A percentile compares a stretch with the other conserved stretches of the same genome.
Conservation (phyloP, 2,329 filamentous ascomycete species). For the Talaromyces sp. region DNA sequence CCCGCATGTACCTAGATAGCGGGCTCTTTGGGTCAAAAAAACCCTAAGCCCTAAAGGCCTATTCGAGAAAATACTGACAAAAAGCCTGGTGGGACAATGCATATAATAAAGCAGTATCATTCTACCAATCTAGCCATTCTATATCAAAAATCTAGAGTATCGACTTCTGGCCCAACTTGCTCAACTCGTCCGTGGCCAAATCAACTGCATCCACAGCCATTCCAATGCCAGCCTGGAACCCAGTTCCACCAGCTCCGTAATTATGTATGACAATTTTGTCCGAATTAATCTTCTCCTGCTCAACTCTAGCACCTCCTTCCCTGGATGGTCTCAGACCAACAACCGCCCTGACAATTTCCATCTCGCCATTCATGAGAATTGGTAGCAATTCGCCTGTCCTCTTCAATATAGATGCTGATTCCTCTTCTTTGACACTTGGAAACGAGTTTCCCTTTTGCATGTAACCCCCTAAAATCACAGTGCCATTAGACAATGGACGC, state of each 20-base stretch:
- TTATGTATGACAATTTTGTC: conserved; percentile 48
- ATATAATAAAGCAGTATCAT: neutral
- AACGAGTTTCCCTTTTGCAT: conserved; percentile 56
- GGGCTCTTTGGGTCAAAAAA: neutral
- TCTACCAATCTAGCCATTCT: neutral
- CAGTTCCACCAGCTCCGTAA: conserved; percentile 61
- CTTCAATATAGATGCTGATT: conserved; percentile 38
- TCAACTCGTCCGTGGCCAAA: conserved; percentile 4
- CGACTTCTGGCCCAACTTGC: neutral
- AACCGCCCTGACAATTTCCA: conserved; percentile 45
- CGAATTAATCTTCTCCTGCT: conserved; percentile 44
- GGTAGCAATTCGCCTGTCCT: conserved; percentile 47
- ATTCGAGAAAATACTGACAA: neutral
- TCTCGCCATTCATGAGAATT: conserved; percentile 17
- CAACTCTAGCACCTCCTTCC: conserved; percentile 51
- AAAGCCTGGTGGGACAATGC: neutral
- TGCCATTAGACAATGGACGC: conserved; percentile 56
- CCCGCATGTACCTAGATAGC: neutral
- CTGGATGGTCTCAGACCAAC: conserved; percentile 46
- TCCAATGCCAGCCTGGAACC: conserved; percentile 48
- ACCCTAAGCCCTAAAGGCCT: neutral
- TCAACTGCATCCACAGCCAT: conserved; percentile 12
- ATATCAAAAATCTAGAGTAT: neutral
- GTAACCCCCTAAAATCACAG: conserved; percentile 61
- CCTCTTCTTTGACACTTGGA: conserved; percentile 50